A percentile compares a stretch with the other conserved stretches of the same genome.
phyloP scores from a whole-genome alignment of 768 basidiomycete genomes.

The Amanita inopinata region DNA sequence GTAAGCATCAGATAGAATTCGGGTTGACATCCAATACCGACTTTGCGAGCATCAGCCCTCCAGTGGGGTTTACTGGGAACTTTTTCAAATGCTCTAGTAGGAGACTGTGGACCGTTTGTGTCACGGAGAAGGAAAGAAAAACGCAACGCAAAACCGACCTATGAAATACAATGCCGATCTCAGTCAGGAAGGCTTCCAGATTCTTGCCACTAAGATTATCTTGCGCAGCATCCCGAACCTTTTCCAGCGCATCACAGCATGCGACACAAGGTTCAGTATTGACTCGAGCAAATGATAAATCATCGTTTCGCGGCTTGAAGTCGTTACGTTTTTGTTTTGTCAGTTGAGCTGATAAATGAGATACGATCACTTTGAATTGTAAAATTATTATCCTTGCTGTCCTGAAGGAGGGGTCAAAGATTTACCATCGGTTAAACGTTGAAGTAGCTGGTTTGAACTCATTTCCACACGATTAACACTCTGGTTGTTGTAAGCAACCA shows the following conservation, averaged over 20 bases:
- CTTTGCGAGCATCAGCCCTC: conserved; percentile 98
- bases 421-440: conserved; percentile 76
- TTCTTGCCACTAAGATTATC: conserved; percentile 88
- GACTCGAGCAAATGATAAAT: conserved; percentile 86
- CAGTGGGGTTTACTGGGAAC: conserved; percentile 94
- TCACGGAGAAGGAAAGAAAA: conserved; percentile 4
- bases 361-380: conserved; percentile 53
- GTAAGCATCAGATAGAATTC: not conserved
- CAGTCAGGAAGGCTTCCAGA: conserved; percentile 82
- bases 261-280: conserved; percentile 89
- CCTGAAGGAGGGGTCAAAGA: conserved; percentile 5
- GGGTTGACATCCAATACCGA: conserved; percentile 27
- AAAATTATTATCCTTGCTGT: not conserved
- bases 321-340: conserved; percentile 92
- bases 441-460: conserved; percentile 68
- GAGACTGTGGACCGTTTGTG: conserved; percentile 37
- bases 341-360: conserved; percentile 59
- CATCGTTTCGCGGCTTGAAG: conserved; percentile 95
- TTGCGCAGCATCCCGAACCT: conserved; percentile 65
- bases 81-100: conserved; percentile 92
- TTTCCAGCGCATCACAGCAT: conserved; percentile 80
- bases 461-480: conserved; percentile 79
- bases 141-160: conserved; percentile 32
- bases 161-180: conserved; percentile 92
- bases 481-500: conserved; percentile 88